Evolutionary conservation across 2,329 filamentous ascomycete species (phyloP).

Genomic region (Fusarium gaditjirri): DNA sequence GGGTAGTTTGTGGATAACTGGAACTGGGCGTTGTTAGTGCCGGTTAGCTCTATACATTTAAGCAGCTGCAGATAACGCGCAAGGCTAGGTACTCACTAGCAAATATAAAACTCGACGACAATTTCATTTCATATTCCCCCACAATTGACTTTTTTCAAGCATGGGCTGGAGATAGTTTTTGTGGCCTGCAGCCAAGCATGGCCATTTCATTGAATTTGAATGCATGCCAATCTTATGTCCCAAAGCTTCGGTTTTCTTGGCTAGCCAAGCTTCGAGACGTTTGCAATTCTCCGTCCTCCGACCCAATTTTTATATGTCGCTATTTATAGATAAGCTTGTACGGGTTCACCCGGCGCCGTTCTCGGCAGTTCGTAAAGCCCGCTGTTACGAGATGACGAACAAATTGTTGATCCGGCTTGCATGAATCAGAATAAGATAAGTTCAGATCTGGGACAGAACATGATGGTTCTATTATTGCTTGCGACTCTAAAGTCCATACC

Average conservation of each 20-base stretch:
- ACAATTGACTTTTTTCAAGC: accelerated
- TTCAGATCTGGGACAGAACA: no score
- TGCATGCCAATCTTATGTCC: background rate
- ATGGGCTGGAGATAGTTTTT: accelerated
- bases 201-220: accelerated
- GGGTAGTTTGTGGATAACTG: accelerated
- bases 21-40: accelerated
- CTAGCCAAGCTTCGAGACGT: background rate
- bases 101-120: accelerated
- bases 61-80: accelerated
- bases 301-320: background rate
- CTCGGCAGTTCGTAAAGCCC: no score
- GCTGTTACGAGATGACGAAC: accelerated
- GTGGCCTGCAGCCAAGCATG: accelerated
- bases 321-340: background rate
- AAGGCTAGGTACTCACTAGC: accelerated
- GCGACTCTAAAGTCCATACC: background rate
- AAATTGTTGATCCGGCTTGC: no score
- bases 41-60: accelerated
- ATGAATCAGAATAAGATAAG: no score
- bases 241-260: background rate
- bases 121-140: accelerated
- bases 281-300: background rate
- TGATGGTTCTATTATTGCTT: no score
- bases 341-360: background rate